Base-by-base conservation (phyloP, 2,329 filamentous ascomycete genomes). In the Rhynchosporium graminicola region DNA sequence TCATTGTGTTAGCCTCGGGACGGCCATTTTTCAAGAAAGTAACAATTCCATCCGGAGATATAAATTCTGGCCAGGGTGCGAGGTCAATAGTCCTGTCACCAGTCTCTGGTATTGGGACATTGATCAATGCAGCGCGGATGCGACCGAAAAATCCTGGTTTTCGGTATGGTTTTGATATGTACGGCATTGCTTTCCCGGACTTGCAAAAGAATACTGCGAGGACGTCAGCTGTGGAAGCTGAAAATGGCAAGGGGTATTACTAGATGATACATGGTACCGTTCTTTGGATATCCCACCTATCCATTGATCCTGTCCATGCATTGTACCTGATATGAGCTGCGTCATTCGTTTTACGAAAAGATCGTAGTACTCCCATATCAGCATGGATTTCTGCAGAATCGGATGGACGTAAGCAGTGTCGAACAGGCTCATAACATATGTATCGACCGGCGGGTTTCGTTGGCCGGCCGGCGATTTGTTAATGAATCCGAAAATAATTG, bases 381-480 rank as follows among this genome's bases (percentile, higher is more conserved):
- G 63, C 0, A 67, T 72, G 13, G 77, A 77, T n/a, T 75, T 74
- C 61, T 80, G 77, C 0, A 83, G 71, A 3, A 76, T 62, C 0
- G 78, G 77, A n/a, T 81, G 80, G 4, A 79, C 77, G 59, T 83
- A 83, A 4, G 79, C 79, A 0, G 80, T 82, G 63, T 83, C 80
- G 63, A 83, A 82, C 4, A 83, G 69, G 59, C 79, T 81, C 9
- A 79, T 80, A 1, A 78, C 74, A 0, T 77, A 77, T 2, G 77
- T 76, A 64, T 83, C 80, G 13, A 80, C 75, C 0, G 80, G 80
- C 45, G 81, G 80, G 51, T 67, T 67, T 2, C 61, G 60, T 63
- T 65, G 46, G 3, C 52, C 42, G 12, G 52, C 43, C 2, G 33
- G 42, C 2, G 48, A 43, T n/a, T 55, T 55, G 26, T 48, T 57